Evolutionary conservation across 2,329 filamentous ascomycete species (phyloP).

Genomic region (Trichophyton simii): DNA sequence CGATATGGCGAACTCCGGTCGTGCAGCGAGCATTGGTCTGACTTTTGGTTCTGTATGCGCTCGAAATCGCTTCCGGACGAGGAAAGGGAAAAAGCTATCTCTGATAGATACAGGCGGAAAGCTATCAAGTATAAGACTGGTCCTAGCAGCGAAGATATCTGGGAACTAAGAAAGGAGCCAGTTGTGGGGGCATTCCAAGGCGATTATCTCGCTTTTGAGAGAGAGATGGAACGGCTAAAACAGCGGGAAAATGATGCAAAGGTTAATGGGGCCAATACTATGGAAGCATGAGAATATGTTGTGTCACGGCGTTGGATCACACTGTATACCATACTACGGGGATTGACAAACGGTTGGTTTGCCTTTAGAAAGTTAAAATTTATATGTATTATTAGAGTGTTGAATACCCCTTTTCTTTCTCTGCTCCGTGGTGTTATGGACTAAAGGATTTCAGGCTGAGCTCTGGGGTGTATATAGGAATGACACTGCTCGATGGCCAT

Average conservation of each 20-base stretch:
- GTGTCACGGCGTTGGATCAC: not conserved
- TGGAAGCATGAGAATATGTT: not conserved
- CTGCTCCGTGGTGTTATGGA: not conserved
- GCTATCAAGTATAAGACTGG: constrained; percentile 53
- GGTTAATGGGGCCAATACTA: not conserved
- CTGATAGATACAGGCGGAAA: constrained; percentile 56
- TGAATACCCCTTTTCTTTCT: not conserved
- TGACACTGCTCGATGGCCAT: not conserved
- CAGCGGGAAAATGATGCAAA: not conserved
- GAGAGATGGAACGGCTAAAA: constrained; percentile 15
- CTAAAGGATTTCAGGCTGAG: not conserved
- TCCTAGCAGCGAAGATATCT: constrained; percentile 78
- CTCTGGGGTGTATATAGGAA: not conserved
- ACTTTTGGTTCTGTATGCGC: constrained; percentile 98
- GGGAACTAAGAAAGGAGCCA: constrained; percentile 58
- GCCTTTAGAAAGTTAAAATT: not conserved
- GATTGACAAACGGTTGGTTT: not conserved
- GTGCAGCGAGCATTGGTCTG: constrained; percentile 76
- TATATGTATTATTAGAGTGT: not conserved
- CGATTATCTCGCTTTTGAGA: constrained; percentile 20
- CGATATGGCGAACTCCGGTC: constrained; percentile 64
- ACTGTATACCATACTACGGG: not conserved
- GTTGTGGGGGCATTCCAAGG: constrained; percentile 41
- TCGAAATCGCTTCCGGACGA: constrained; percentile 51
- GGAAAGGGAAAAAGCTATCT: constrained; percentile 48